phyloP scores from a whole-genome alignment of 2,329 filamentous ascomycete genomes.

The Fusarium nygamai region DNA sequence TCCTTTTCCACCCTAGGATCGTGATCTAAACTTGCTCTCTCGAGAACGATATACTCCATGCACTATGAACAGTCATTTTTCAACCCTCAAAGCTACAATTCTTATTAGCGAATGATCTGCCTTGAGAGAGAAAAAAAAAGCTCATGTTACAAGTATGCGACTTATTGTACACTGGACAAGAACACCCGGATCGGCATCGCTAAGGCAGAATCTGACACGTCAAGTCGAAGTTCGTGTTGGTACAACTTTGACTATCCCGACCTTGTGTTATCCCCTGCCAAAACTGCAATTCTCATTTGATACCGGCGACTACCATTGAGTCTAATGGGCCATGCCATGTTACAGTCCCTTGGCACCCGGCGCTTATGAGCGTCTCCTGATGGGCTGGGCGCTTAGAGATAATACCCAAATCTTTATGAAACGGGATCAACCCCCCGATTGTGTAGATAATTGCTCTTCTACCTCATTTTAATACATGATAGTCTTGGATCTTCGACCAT shows the following conservation, averaged over 20 bases:
- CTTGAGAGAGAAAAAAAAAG: not conserved
- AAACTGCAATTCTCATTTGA: not conserved
- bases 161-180: not conserved
- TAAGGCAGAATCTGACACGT: not conserved
- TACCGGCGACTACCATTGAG: rapidly evolving
- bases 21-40: not conserved
- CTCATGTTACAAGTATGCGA: not conserved
- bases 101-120: not conserved
- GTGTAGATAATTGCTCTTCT: not conserved
- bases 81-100: not conserved
- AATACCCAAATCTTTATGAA: not conserved
- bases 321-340: not conserved
- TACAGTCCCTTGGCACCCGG: not conserved
- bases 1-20: not conserved
- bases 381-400: slow-evolving; percentile 11
- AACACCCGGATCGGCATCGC: not conserved
- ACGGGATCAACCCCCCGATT: no score
- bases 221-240: not conserved
- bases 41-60: not conserved
- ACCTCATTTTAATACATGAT: not conserved
- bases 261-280: not conserved
- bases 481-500: not conserved
- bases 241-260: not conserved
- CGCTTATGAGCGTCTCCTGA: not conserved
- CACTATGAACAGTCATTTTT: rapidly evolving